Evolutionary conservation across 1,284 basidiomycete species (phyloP), one percentile per base, ranked within the genome.

Genomic region (Leccinum holopus): DNA sequence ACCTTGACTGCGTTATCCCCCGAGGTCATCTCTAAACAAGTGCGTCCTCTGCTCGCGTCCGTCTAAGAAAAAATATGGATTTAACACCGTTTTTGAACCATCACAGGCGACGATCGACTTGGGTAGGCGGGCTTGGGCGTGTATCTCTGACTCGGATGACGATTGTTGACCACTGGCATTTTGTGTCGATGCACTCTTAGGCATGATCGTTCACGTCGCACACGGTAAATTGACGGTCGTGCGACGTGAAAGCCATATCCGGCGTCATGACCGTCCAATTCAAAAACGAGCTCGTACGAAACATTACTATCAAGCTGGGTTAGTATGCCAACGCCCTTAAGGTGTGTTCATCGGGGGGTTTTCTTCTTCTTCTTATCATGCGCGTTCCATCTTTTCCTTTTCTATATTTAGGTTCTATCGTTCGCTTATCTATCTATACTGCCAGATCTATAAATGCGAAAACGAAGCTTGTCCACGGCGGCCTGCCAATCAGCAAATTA

Each of bases 241-340:
- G 21, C 21, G 21, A 21, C 21, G 21, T 98, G 66, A 97, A 98
- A 80, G 97, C 97, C 56, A 98, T 99, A 77, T 98, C 97, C n/a
- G 97, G 97, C n/a, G 97, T 98, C 12, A 92, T 94, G 87, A 99
- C 97, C 32, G 96, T 99, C 63, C 87, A 97, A 71, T 99, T 99
- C 81, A 99, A 99, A 84, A 98, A 98, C 78, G 97, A 99, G 79
- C 86, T 97, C 61, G 95, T 97, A 65, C 83, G 97, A 68, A 99
- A 99, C 80, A 99, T 99, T 72, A 99, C 97, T 54, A 99, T 99
- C 82, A 99, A 99, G 82, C 86, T 99, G 55, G 97, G 91, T 56
- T 32, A 32, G 32, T 99, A 99, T 77, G 97, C 97, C 58, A 99
- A 98, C 71, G 97, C 97, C 60, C 9, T 32, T 32, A 98, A 98